Conservation (phyloP, 2,329 filamentous ascomycete genomes). For the Penicillium griseofulvum region DNA sequence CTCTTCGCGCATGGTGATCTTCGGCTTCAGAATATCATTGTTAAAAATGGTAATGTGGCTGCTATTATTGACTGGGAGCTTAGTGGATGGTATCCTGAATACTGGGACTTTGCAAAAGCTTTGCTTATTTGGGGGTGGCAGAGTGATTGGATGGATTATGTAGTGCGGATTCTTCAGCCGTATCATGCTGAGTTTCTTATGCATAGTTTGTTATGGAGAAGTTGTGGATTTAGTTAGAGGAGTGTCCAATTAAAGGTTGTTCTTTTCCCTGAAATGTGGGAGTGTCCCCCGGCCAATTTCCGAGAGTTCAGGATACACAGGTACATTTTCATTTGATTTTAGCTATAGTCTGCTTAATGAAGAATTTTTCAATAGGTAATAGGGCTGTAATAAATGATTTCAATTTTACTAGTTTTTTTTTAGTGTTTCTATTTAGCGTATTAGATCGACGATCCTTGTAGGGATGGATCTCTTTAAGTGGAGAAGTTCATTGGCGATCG, state of each 20-base stretch:
- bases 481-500: background rate
- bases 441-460: background rate
- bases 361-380: too few relatives aligned
- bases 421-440: background rate
- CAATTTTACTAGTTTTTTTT: background rate
- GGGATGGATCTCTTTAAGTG: background rate
- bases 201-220: background rate
- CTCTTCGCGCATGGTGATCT: background rate
- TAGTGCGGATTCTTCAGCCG: background rate
- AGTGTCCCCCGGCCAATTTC: too few relatives aligned
- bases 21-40: background rate
- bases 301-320: too few relatives aligned
- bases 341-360: too few relatives aligned
- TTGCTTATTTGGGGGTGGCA: background rate
- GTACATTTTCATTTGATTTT: too few relatives aligned
- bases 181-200: background rate
- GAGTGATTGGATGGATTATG: background rate
- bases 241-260: too few relatives aligned
- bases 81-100: background rate
- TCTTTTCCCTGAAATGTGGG: too few relatives aligned
- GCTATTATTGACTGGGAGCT: background rate
- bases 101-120: background rate
- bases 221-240: background rate
- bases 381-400: too few relatives aligned
- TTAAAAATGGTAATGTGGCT: background rate